These are phyloP conservation scores for Penicillium maclennaniae DNA, from an alignment of 495 filamentous ascomycete genomes.

Conservation along the genomic window DNA sequence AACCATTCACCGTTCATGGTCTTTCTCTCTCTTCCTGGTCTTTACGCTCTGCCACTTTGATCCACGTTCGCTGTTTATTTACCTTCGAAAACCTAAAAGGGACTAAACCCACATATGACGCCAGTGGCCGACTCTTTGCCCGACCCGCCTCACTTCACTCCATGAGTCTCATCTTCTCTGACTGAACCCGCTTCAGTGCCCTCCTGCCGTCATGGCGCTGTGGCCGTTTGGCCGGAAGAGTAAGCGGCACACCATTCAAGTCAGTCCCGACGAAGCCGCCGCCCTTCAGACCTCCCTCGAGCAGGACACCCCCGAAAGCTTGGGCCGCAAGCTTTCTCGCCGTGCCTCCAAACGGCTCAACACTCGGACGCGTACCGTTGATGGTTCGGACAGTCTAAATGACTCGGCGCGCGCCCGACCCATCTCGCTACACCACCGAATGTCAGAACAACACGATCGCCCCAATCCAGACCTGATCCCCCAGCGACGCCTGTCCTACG, in stretches of 20 bases:
- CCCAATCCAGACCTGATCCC: conserved; percentile 3
- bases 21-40: conserved; percentile 3
- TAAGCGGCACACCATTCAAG: conserved; percentile 47
- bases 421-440: conserved; percentile 17
- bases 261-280: conserved; percentile 33
- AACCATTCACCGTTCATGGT: conserved; percentile 4
- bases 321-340: conserved; percentile 41
- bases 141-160: conserved; percentile 13
- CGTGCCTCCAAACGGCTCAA: conserved; percentile 40
- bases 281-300: conserved; percentile 24
- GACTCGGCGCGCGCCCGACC: conserved; percentile 34
- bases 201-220: conserved; percentile 57
- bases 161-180: conserved; percentile 32
- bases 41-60: conserved; percentile 2
- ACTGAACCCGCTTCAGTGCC: conserved; percentile 39
- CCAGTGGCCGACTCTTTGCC: conserved; percentile 11
- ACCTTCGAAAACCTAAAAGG: conserved; percentile 5
- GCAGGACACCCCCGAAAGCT: conserved; percentile 24
- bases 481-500: conserved; percentile 36
- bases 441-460: conserved; percentile 13
- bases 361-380: conserved; percentile 29
- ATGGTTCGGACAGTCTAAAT: conserved; percentile 26
- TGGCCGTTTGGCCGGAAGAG: conserved; percentile 74
- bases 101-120: conserved; percentile 21
- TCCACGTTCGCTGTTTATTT: conserved; percentile 4